These are phyloP conservation scores for Nymphaea colorata DNA, from an alignment of 164 flowering plant genomes.

Conservation along the genomic window DNA sequence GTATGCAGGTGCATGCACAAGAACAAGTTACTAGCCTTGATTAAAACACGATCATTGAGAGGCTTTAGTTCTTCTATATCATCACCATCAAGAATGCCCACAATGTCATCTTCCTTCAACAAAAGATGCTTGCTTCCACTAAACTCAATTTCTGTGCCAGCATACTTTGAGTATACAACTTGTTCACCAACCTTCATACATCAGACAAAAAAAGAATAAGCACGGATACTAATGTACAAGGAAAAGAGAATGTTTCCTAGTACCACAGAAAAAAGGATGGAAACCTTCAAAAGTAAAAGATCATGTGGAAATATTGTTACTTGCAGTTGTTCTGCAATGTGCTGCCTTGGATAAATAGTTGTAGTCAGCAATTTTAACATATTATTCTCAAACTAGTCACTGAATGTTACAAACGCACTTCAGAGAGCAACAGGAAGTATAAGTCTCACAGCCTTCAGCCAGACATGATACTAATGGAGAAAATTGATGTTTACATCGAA, in stretches of 20 bases:
- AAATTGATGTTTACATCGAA: no score
- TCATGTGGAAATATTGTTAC: no score
- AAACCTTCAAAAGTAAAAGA: no score
- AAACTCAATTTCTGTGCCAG: constrained; percentile 87
- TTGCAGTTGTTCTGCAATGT: no score
- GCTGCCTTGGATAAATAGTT: no score
- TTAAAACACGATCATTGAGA: constrained; percentile 67
- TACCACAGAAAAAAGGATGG: background rate
- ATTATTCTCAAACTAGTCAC: no score
- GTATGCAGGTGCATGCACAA: background rate
- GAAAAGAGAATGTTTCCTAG: no score
- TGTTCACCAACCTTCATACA: constrained; percentile 49
- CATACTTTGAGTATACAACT: constrained; percentile 87
- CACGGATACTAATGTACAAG: background rate
- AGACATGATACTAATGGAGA: no score
- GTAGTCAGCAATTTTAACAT: no score
- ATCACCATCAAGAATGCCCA: constrained; percentile 82
- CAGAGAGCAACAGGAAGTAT: no score
- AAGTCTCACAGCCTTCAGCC: no score
- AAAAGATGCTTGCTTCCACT: constrained; percentile 66
- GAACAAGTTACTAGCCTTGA: constrained; percentile 37
- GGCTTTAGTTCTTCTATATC: constrained; percentile 87
- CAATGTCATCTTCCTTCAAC: constrained; percentile 87
- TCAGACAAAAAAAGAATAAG: background rate
- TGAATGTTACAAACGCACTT: no score